Evolutionary conservation across 2,329 filamentous ascomycete genomes (phyloP).

Genomic region (Bretziella fagacearum): DNA sequence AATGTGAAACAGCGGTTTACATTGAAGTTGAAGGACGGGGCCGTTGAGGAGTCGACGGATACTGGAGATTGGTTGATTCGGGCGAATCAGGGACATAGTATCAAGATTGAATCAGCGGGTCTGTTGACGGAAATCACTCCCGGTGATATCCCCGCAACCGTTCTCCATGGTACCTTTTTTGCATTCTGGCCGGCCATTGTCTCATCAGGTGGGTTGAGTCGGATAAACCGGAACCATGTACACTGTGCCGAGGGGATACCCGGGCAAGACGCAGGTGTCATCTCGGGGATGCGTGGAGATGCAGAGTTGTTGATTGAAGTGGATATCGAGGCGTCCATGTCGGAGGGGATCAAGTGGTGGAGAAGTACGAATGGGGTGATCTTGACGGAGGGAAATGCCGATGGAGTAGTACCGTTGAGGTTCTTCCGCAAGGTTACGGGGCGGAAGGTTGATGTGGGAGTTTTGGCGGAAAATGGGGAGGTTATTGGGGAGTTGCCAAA

Average conservation of each 20-base stretch:
- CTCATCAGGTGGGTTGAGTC: constrained; percentile 56
- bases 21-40: constrained; percentile 33
- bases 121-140: constrained; percentile 52
- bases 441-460: constrained; percentile 38
- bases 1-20: constrained; percentile 89
- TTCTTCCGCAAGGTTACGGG: constrained; percentile 60
- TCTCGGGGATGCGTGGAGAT: constrained; percentile 66
- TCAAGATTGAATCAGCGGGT: constrained; percentile 53
- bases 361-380: constrained; percentile 63
- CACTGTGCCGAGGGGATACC: constrained; percentile 71
- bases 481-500: constrained; percentile 50
- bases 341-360: constrained; percentile 55
- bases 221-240: constrained; percentile 74
- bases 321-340: constrained; percentile 50
- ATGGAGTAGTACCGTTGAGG: constrained; percentile 44
- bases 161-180: constrained; percentile 82
- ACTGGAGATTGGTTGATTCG: constrained; percentile 68
- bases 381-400: constrained; percentile 40
- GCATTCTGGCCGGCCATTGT: constrained; percentile 61
- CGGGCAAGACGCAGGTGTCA: constrained; percentile 27
- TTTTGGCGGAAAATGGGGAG: constrained; percentile 55
- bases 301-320: constrained; percentile 66
- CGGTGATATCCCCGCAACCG: constrained; percentile 43
- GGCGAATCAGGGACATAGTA: constrained; percentile 86
- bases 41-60: constrained; percentile 25